A percentile compares a stretch with the other conserved stretches of the same genome.
These are phyloP conservation scores for Apiospora hydei DNA, from an alignment of 2,329 filamentous ascomycete genomes.

Conservation along the genomic window DNA sequence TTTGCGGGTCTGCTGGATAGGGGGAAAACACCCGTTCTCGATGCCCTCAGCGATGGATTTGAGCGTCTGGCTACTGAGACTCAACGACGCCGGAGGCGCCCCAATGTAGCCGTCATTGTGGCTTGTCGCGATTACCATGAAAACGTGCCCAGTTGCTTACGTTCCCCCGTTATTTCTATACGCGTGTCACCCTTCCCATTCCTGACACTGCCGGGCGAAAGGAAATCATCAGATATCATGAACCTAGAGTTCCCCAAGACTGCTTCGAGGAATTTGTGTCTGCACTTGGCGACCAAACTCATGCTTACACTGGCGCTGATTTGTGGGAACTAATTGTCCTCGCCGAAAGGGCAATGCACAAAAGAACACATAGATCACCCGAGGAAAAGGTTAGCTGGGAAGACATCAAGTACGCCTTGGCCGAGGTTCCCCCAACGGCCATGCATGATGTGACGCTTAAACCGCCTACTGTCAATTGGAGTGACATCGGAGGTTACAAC, in stretches of 20 bases:
- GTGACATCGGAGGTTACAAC: slow-evolving; percentile 86
- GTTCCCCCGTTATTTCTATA: slow-evolving; percentile 69
- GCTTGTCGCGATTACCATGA: slow-evolving; percentile 75
- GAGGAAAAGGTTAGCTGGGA: slow-evolving; percentile 40
- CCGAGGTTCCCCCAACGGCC: slow-evolving; percentile 66
- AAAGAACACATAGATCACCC: slow-evolving; percentile 31
- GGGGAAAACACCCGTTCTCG: slow-evolving; percentile 59
- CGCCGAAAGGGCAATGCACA: slow-evolving; percentile 45
- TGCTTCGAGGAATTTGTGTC: slow-evolving; percentile 61
- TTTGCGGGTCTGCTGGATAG: slow-evolving; percentile 74
- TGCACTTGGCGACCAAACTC: slow-evolving; percentile 75
- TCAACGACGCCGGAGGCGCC: slow-evolving; percentile 46
- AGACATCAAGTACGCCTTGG: slow-evolving; percentile 55
- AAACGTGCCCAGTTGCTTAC: slow-evolving; percentile 76
- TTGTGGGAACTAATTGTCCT: slow-evolving; percentile 69
- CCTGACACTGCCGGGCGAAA: slow-evolving; percentile 75
- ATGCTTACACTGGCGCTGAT: slow-evolving; percentile 86
- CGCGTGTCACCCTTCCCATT: slow-evolving; percentile 76
- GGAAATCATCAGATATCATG: slow-evolving; percentile 74
- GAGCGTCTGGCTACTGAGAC: slow-evolving; percentile 50
- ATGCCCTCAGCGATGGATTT: slow-evolving; percentile 59
- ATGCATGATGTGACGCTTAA: slow-evolving; percentile 91
- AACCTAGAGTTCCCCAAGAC: slow-evolving; percentile 54
- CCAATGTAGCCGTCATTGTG: slow-evolving; percentile 75
- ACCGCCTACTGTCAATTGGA: slow-evolving; percentile 85